phyloP scores from a whole-genome alignment of 176 grass and related monocot genomes.

The Hsuehochloa calcarea region DNA sequence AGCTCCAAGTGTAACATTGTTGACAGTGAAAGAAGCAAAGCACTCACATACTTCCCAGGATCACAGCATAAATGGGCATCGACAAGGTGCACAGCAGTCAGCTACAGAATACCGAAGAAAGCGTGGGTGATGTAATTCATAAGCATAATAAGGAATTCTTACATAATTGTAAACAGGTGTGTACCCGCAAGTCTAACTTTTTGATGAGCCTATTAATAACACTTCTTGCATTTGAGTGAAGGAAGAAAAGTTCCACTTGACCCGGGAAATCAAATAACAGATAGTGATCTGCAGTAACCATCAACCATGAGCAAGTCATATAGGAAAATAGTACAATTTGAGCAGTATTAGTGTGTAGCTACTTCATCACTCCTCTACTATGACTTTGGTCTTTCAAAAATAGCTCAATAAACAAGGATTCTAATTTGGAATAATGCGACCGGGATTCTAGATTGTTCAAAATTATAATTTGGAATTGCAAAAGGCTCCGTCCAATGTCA shows the following conservation, averaged over 20 bases:
- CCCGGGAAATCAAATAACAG: constrained; percentile 98
- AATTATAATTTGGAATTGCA: background rate
- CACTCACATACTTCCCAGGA: constrained; percentile 97
- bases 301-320: background rate
- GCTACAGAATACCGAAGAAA: constrained; percentile 46
- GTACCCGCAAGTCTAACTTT: constrained; percentile 82
- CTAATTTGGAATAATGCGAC: too few relatives aligned
- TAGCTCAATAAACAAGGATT: background rate
- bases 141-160: background rate
- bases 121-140: constrained; percentile 4
- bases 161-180: background rate
- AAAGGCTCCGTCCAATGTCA: background rate
- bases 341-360: background rate
- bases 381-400: background rate
- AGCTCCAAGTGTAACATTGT: too few relatives aligned
- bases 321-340: background rate
- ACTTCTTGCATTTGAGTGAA: constrained; percentile 86
- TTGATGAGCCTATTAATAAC: constrained; percentile 73
- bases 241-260: constrained; percentile 96
- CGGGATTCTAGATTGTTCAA: background rate
- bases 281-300: constrained; percentile 79
- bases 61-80: constrained; percentile 97
- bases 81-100: constrained; percentile 76
- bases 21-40: constrained; percentile 48
- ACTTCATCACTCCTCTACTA: background rate